Evolutionary conservation across 1,139 yeast genomes (phyloP).

Genomic region (Taphrina communis): DNA sequence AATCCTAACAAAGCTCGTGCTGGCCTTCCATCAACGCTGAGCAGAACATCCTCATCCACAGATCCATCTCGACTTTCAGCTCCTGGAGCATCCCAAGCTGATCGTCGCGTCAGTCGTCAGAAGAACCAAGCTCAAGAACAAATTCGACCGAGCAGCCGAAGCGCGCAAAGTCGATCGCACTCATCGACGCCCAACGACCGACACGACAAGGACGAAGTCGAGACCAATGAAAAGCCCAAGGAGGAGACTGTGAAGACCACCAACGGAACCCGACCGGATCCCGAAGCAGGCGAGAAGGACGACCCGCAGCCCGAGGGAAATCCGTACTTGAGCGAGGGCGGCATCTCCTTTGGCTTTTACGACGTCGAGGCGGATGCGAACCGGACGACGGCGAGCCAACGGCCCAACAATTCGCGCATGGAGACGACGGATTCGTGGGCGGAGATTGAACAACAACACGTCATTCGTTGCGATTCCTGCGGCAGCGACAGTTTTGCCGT

Average conservation of each 20-base stretch:
- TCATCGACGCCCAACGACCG: too few species aligned
- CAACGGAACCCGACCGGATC: too few species aligned
- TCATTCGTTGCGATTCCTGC: not conserved
- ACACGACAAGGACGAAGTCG: not conserved
- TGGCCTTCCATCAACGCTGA: not conserved
- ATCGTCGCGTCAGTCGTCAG: conserved; percentile 2
- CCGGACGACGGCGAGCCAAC: not conserved
- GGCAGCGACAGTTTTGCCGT: conserved; percentile 13
- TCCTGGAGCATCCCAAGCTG: not conserved
- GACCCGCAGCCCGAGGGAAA: conserved; percentile 1
- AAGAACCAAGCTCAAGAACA: not conserved
- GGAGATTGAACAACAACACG: conserved; percentile 10
- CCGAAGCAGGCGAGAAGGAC: not conserved
- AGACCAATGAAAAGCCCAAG: not conserved
- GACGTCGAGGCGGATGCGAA: conserved; percentile 8
- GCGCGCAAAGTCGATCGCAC: too few species aligned
- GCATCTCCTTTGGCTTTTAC: conserved; percentile 24
- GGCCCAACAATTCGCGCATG: conserved; percentile 12
- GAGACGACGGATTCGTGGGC: conserved; percentile 19
- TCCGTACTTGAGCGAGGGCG: conserved; percentile 19
- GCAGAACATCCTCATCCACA: not conserved
- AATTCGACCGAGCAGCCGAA: not conserved
- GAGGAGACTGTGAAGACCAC: not conserved
- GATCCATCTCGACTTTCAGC: conserved; percentile 2
- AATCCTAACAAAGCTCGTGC: conserved; percentile 2